Evolutionary conservation across 2,329 filamentous ascomycete species (phyloP).

Genomic region (Diaporthe sp.): DNA sequence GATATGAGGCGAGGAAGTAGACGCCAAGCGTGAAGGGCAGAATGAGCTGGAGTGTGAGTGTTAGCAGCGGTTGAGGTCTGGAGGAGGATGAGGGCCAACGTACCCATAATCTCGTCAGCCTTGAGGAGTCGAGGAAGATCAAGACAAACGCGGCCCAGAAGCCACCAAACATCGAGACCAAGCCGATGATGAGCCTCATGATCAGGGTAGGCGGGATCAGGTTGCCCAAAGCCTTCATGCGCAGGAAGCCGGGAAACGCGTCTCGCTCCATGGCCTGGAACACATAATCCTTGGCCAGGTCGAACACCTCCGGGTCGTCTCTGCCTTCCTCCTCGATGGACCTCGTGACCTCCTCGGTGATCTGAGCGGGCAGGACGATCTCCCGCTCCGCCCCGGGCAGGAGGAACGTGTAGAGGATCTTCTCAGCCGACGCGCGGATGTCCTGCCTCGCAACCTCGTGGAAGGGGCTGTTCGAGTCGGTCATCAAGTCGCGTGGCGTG

Average conservation of each 20-base stretch:
- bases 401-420: constrained; percentile 98
- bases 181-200: constrained; percentile 85
- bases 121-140: constrained; percentile 87
- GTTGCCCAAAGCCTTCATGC: constrained; percentile 95
- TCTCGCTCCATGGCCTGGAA: constrained; percentile 99
- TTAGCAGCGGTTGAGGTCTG: constrained; percentile 38
- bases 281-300: constrained; percentile 97
- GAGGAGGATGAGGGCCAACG: constrained; percentile 49
- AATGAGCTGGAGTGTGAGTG: constrained; percentile 66
- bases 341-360: constrained; percentile 86
- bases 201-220: constrained; percentile 92
- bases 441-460: constrained; percentile 90
- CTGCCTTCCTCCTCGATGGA: constrained; percentile 92
- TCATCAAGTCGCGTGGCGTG: constrained; percentile 72
- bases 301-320: constrained; percentile 97
- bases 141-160: constrained; percentile 96
- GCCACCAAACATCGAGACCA: constrained; percentile 88
- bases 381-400: constrained; percentile 96
- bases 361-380: constrained; percentile 90
- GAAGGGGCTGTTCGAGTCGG: constrained; percentile 85
- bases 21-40: constrained; percentile 92
- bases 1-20: constrained; percentile 90
- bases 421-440: constrained; percentile 93
- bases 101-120: constrained; percentile 87
- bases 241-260: constrained; percentile 96